phyloP scores from a whole-genome alignment of 805 yeast genomes.

The Clavispora asparagi region DNA sequence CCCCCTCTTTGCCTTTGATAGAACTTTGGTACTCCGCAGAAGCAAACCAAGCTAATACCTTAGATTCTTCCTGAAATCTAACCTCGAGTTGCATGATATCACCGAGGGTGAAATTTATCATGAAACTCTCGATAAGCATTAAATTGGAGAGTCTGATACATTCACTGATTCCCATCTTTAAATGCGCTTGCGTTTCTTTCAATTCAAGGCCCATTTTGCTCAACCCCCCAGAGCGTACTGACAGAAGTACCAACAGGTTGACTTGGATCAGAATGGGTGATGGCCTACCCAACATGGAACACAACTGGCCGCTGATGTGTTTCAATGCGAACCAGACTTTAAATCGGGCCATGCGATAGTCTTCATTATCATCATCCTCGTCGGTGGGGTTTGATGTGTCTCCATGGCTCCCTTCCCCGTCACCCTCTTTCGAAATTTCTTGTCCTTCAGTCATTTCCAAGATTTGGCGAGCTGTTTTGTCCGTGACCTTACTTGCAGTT shows the following conservation, averaged over 20 bases:
- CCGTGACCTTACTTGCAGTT: slow-evolving; percentile 2
- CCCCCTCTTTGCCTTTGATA: slow-evolving; percentile 16
- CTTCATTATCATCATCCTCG: slow-evolving; percentile 27
- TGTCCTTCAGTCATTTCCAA: not conserved
- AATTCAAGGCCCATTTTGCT: slow-evolving; percentile 14
- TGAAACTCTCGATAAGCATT: slow-evolving; percentile 48
- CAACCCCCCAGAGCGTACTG: slow-evolving; percentile 12
- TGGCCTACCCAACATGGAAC: slow-evolving; percentile 50
- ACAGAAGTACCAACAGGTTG: slow-evolving; percentile 22
- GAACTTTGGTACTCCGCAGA: slow-evolving; percentile 10
- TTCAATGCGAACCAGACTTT: slow-evolving; percentile 49
- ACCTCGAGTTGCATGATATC: slow-evolving; percentile 37
- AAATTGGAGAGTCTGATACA: slow-evolving; percentile 44
- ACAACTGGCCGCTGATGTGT: slow-evolving; percentile 42
- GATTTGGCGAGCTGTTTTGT: slow-evolving; percentile 2
- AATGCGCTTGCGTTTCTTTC: slow-evolving; percentile 23
- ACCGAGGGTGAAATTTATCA: slow-evolving; percentile 39
- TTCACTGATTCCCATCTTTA: slow-evolving; percentile 47
- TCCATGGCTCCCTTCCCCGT: slow-evolving; percentile 12
- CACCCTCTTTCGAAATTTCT: slow-evolving; percentile 7
- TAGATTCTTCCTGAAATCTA: slow-evolving; percentile 39
- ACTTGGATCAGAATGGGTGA: slow-evolving; percentile 44
- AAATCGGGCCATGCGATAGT: slow-evolving; percentile 30
- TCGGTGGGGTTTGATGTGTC: slow-evolving; percentile 1
- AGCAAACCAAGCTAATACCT: slow-evolving; percentile 25